These are phyloP conservation scores for Anthracocystis walkeri DNA, from an alignment of 1,284 basidiomycete species.

Conservation along the genomic window DNA sequence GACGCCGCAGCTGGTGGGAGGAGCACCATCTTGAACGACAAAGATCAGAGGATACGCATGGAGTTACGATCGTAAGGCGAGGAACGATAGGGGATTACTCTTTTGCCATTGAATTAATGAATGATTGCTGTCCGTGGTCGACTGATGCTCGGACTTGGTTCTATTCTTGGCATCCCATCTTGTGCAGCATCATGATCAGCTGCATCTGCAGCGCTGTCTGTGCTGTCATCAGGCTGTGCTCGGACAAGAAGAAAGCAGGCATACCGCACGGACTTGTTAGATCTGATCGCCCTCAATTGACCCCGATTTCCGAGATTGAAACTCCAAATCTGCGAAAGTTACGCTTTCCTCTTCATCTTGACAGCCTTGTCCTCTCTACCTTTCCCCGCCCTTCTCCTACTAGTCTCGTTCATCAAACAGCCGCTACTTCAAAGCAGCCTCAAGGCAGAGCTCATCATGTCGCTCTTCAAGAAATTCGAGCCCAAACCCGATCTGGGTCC, in stretches of 20 bases:
- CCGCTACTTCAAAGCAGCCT: background rate
- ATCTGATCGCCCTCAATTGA: background rate
- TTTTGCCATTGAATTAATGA: background rate
- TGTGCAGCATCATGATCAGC: background rate
- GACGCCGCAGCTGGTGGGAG: constrained; percentile 15
- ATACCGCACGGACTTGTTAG: constrained; percentile 33
- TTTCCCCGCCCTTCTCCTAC: background rate
- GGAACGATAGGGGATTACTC: background rate
- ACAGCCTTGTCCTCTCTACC: constrained; percentile 1
- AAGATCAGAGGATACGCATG: too few relatives aligned
- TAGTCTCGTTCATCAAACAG: too few relatives aligned
- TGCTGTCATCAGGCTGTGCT: constrained; percentile 13
- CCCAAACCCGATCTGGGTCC: constrained; percentile 88
- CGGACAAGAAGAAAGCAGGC: background rate
- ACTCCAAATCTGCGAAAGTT: constrained; percentile 12
- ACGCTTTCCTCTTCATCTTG: background rate
- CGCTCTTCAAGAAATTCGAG: constrained; percentile 67
- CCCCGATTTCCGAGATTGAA: constrained; percentile 30
- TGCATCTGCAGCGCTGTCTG: background rate
- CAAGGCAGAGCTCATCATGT: constrained; percentile 49
- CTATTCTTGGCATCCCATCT: constrained; percentile 2
- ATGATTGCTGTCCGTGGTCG: background rate
- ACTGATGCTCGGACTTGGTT: background rate
- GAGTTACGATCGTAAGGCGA: background rate
- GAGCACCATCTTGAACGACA: constrained; percentile 19